Base-by-base conservation (phyloP, 148 eudicot species). In the Silene latifolia region DNA sequence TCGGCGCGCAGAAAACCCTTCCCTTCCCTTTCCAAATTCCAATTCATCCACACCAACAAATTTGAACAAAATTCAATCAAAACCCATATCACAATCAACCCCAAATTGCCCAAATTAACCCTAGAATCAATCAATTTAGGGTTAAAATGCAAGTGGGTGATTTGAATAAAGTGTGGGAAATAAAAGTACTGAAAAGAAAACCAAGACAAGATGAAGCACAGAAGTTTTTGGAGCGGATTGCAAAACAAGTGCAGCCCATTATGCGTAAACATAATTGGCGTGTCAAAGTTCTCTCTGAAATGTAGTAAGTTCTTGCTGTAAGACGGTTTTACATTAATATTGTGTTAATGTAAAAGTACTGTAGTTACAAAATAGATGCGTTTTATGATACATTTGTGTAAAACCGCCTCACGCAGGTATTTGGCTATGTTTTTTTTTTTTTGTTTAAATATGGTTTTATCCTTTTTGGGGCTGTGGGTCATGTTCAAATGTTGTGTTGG, bases 161-260 rank as follows among this genome's bases (percentile, higher is more conserved):
- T 79, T 84, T 89, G 10, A 68, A 92, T 82, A 95, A 92, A 82
- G 93, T 95, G 24, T 95, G 99, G 99, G 99, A 92, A 76, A 90
- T 85, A 73, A 92, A 84, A 83, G 80, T 91, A 11, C 81, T 95
- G 53, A 90, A 90, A 81, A 78, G 80, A 56, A 92, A 89, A 65
- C 84, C 85, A 4, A 77, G 76, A 56, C 83, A 86, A 74, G 94
- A 89, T 20, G 87, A 90, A 73, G 99, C 99, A 4, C 85, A 47
- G 29, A 84, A 83, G 69, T 81, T 89, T 46, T 87, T 92, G 0
- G 96, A 92, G 4, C 81, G 82, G 17, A 78, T 95, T 53, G 96
- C 99, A 3, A 90, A 90, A 47, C 98, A 95, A 75, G 98, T 90
- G 15, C 92, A 92, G 62, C 99, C 97, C 51, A 95, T 95, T 74